Evolutionary conservation across 768 basidiomycete species (phyloP).

Genomic region (Kwoniella botswanensis): DNA sequence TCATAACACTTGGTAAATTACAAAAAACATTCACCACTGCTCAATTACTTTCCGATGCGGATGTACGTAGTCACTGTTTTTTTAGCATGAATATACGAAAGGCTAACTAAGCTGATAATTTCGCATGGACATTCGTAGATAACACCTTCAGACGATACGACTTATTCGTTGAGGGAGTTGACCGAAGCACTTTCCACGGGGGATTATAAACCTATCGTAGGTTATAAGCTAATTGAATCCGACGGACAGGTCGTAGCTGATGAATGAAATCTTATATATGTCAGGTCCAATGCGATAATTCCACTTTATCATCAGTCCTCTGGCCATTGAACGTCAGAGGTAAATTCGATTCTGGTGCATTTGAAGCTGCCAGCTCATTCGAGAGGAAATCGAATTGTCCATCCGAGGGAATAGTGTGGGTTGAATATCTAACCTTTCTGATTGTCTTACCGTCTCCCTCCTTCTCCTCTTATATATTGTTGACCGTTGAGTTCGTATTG

Average conservation of each 20-base stretch:
- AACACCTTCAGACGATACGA: slow-evolving; percentile 52
- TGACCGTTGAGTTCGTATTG: not conserved
- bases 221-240: slow-evolving; percentile 10
- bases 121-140: slow-evolving; percentile 52
- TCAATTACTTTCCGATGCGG: slow-evolving; percentile 46
- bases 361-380: slow-evolving; percentile 32
- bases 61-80: slow-evolving; percentile 38
- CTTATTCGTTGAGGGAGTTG: slow-evolving; percentile 51
- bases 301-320: slow-evolving; percentile 40
- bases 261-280: no score
- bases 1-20: slow-evolving; percentile 45
- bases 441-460: not conserved
- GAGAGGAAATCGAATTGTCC: slow-evolving; percentile 42
- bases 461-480: not conserved
- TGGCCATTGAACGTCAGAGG: slow-evolving; percentile 54
- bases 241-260: no score
- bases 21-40: slow-evolving; percentile 38
- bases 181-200: slow-evolving; percentile 35
- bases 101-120: not conserved
- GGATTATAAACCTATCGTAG: slow-evolving; percentile 43
- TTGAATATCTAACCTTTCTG: not conserved
- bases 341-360: slow-evolving; percentile 46
- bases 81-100: not conserved
- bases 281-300: slow-evolving; percentile 50
- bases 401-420: slow-evolving; percentile 49